Evolutionary conservation across 352 stramenopile species (phyloP).

Genomic region (Plasmopara viticola): DNA sequence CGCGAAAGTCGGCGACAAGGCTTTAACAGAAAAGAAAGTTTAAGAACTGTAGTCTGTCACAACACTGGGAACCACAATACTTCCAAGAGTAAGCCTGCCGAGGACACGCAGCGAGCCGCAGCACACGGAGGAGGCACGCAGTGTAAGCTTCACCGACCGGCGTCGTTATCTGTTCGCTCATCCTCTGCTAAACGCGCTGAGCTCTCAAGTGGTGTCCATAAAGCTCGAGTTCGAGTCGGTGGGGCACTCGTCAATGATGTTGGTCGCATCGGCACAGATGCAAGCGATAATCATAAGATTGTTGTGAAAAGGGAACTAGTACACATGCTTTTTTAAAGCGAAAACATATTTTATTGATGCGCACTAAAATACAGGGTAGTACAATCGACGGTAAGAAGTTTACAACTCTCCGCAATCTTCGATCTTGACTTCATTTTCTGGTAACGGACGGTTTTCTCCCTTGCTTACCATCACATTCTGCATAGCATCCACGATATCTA

Average conservation of each 20-base stretch:
- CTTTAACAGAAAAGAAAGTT: background rate
- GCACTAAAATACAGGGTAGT: background rate
- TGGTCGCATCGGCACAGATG: constrained; percentile 6
- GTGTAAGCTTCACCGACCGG: constrained; percentile 25
- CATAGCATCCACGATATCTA: constrained; percentile 67
- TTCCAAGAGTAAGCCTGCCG: constrained; percentile 10
- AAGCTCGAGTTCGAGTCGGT: constrained; percentile 43
- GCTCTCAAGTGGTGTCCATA: constrained; percentile 47
- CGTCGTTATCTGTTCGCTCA: constrained; percentile 26
- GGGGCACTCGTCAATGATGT: constrained; percentile 22
- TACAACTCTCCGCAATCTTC: constrained; percentile 50
- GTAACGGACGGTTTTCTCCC: constrained; percentile 40
- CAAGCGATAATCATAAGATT: constrained; percentile 50
- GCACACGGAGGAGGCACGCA: constrained; percentile 43
- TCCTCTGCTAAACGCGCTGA: constrained; percentile 40
- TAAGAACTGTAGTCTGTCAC: background rate
- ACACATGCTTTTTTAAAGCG: constrained; percentile 50
- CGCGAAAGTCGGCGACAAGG: constrained; percentile 3
- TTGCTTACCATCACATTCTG: constrained; percentile 53
- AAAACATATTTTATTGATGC: background rate
- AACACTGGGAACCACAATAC: background rate
- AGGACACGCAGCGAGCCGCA: constrained; percentile 23
- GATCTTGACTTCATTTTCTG: constrained; percentile 54
- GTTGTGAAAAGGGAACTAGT: constrained; percentile 54
- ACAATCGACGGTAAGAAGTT: background rate